A percentile compares a stretch with the other conserved stretches of the same genome.
Evolutionary conservation across 345 rosid species (phyloP).

Genomic region (Eucalyptus marginata): DNA sequence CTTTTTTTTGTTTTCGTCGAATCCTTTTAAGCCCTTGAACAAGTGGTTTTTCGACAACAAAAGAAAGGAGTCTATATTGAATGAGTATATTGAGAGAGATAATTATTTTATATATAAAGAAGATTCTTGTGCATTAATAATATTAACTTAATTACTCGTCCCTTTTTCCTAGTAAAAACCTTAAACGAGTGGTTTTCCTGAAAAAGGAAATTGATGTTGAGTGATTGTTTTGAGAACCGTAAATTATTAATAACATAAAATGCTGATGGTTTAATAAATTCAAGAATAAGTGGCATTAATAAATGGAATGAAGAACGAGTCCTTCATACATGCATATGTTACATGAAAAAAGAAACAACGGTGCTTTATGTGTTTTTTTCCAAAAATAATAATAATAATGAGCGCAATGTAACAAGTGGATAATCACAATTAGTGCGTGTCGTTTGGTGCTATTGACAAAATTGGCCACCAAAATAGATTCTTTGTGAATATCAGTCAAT

Average conservation of each 20-base stretch:
- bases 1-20: too few species aligned
- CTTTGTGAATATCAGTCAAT: background rate
- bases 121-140: background rate
- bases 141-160: background rate
- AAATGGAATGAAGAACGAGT: too few species aligned
- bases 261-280: background rate
- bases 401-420: background rate
- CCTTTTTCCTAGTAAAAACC: background rate
- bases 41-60: background rate
- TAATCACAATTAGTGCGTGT: too few species aligned
- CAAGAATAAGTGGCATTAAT: background rate
- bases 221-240: background rate
- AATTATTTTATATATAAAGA: background rate
- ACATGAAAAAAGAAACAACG: background rate
- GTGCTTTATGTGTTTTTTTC: background rate
- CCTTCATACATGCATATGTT: too few species aligned
- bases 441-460: background rate
- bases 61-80: background rate
- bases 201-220: background rate
- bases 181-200: background rate
- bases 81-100: background rate
- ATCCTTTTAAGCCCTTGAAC: background rate
- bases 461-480: background rate
- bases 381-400: too few species aligned
- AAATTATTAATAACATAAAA: background rate